phyloP scores from a whole-genome alignment of 352 stramenopile species.

The Achlya hypogyna region DNA sequence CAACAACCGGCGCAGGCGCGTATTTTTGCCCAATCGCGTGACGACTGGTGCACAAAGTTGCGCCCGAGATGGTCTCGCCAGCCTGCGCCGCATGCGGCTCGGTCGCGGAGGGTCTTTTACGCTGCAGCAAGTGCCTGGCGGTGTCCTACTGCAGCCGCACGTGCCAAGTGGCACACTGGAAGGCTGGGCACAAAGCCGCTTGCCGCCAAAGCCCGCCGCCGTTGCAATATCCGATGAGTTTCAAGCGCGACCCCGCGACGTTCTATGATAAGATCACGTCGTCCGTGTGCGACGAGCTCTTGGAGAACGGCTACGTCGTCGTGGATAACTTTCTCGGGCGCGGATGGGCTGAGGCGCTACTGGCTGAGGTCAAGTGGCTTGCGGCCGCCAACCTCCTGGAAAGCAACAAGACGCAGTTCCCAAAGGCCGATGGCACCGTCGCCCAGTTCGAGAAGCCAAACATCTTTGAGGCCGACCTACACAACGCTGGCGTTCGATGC shows the following conservation, averaged over 20 bases:
- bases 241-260: slow-evolving; percentile 44
- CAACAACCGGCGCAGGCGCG: too few species aligned
- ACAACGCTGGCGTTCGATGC: slow-evolving; percentile 41
- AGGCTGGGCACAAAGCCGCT: slow-evolving; percentile 9
- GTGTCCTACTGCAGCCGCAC: slow-evolving; percentile 11
- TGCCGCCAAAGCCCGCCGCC: background rate
- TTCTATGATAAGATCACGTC: slow-evolving; percentile 39
- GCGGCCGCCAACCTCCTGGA: slow-evolving; percentile 42
- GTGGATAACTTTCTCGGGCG: slow-evolving; percentile 61
- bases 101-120: background rate
- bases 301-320: slow-evolving; percentile 47
- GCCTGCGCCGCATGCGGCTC: too few species aligned
- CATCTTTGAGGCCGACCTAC: slow-evolving; percentile 76
- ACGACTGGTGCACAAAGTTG: too few species aligned
- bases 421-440: slow-evolving; percentile 29
- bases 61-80: too few species aligned
- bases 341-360: slow-evolving; percentile 40
- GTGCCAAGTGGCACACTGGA: slow-evolving; percentile 11
- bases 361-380: slow-evolving; percentile 59
- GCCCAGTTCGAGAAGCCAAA: slow-evolving; percentile 71
- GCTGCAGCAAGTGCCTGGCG: slow-evolving; percentile 4
- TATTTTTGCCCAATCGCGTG: too few species aligned
- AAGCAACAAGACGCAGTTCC: slow-evolving; percentile 78
- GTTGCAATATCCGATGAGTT: slow-evolving; percentile 32
- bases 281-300: slow-evolving; percentile 31